Percentiles rank a stretch among this genome's conserved stretches.
Conservation (phyloP, 768 basidiomycete genomes). For the Fistulinella prunicolor region DNA sequence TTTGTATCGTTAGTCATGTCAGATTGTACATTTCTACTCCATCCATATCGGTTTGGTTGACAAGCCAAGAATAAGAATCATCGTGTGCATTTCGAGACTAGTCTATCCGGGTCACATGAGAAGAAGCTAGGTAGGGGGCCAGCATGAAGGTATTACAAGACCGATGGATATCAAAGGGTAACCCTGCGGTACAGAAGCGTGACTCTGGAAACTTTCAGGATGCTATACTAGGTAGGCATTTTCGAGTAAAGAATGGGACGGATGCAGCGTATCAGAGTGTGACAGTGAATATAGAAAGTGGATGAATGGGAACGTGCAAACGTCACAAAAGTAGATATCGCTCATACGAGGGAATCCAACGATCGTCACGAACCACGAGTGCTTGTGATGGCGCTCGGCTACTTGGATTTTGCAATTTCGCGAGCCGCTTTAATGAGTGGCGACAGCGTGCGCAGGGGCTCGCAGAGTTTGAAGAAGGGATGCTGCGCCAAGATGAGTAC, state of each 20-base stretch:
- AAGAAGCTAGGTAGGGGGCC: slow-evolving; percentile 8
- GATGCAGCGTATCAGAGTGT: slow-evolving; percentile 17
- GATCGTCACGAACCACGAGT: not conserved
- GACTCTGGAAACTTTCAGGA: slow-evolving; percentile 14
- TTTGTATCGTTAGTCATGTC: too few relatives aligned
- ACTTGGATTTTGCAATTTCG: slow-evolving; percentile 71
- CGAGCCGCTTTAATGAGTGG: slow-evolving; percentile 92
- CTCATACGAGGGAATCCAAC: slow-evolving; percentile 3
- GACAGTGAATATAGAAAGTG: slow-evolving; percentile 19
- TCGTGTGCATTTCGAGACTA: slow-evolving; percentile 17
- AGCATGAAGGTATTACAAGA: slow-evolving; percentile 32
- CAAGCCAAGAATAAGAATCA: slow-evolving; percentile 11
- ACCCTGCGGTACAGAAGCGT: slow-evolving; percentile 10
- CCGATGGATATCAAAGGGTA: slow-evolving; percentile 25
- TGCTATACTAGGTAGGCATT: slow-evolving; percentile 4
- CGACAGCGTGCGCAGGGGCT: slow-evolving; percentile 81
- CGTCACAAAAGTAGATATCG: slow-evolving; percentile 13
- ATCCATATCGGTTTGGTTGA: slow-evolving; percentile 9
- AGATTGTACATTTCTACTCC: not conserved
- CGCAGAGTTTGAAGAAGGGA: slow-evolving; percentile 83
- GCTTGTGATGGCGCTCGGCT: not conserved
- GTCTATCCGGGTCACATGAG: slow-evolving; percentile 23
- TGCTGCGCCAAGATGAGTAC: slow-evolving; percentile 46
- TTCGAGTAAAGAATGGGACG: slow-evolving; percentile 14
- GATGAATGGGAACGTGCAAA: not conserved